Percentiles rank a stretch among this genome's conserved stretches.
Conservation (phyloP, 2,329 filamentous ascomycete species). For the Teratosphaeria pseudoeucalypti region DNA sequence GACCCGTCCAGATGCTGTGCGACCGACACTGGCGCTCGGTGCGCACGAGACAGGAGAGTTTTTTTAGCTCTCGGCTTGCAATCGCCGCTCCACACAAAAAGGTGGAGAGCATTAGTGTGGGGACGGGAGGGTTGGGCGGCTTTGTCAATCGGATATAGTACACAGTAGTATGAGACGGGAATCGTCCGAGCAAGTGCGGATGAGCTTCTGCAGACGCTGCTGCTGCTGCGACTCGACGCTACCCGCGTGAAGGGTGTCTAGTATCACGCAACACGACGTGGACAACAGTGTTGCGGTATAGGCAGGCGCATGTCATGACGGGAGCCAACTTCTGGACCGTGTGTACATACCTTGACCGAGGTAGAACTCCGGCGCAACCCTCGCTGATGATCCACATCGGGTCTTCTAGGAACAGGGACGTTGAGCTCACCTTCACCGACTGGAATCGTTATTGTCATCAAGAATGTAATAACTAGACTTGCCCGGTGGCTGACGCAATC, state of each 20-base stretch:
- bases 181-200: not conserved
- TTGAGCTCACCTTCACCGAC: not conserved
- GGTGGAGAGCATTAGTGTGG: not conserved
- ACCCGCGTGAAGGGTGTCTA: not conserved
- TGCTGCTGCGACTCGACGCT: not conserved
- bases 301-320: no score
- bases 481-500: no score
- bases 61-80: not conserved
- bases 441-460: no score
- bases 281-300: not conserved
- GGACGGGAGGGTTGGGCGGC: not conserved
- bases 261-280: not conserved
- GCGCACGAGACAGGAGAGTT: not conserved
- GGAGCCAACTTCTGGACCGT: not conserved
- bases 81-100: not conserved
- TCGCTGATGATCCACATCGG: not conserved
- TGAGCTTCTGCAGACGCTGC: not conserved
- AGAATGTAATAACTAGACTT: not conserved
- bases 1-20: not conserved
- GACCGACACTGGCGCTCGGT: not conserved
- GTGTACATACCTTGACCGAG: not conserved
- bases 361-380: not conserved
- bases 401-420: not conserved
- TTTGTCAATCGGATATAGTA: not conserved
- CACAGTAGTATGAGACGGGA: not conserved